Base-by-base conservation (phyloP, 805 yeast genomes). In the Candida tallmaniae region DNA sequence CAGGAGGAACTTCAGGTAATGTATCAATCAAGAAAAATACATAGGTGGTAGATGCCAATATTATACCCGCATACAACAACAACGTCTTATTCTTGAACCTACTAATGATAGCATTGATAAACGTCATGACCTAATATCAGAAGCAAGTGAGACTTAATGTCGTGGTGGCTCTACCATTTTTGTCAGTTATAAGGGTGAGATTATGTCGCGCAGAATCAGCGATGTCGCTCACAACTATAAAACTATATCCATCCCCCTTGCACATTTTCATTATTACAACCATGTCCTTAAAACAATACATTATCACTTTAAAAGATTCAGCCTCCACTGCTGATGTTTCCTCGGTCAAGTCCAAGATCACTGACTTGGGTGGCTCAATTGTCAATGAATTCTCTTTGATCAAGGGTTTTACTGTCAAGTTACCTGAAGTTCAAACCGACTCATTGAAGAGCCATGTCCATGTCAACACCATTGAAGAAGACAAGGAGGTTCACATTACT, bases 391-490 rank as follows among this genome's bases (percentile, higher is more conserved):
- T 70, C 54, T 58, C 68, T 34, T 62, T 81, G 52, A 78, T 81
- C 61, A 81, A 80, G 60, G 88, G 86, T 0, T 79, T 75, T 48
- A 63, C 74, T 51, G 73, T 74, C 38, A 74, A 75, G 47, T 56
- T 82, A 41, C 87, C 88, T 27, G 56, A 65, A 4, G 39, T 68
- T 42, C 80, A 75, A 45, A 63, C 73, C 23, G 52, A 57, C 15
- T 44, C 74, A n/a, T 53, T 81, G 46, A 55, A 63, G 43, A 49
- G 55, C 27, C 69, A 75, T 49, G 73, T 71, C 19, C 70, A 66
- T 31, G 79, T 82, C 45, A 71, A 74, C 31, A 58, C 68, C 26
- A 63, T 80, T 43, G 89, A 82, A 56, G 86, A 77, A 52, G 89
- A 82, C 53, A 62, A 71, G 50, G 83, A 76, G 50, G 86, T 81